A percentile compares a stretch with the other conserved stretches of the same genome.
These are phyloP conservation scores for Coemansia sp. DNA, from an alignment of 192 early-diverging fungal species.

Conservation along the genomic window DNA sequence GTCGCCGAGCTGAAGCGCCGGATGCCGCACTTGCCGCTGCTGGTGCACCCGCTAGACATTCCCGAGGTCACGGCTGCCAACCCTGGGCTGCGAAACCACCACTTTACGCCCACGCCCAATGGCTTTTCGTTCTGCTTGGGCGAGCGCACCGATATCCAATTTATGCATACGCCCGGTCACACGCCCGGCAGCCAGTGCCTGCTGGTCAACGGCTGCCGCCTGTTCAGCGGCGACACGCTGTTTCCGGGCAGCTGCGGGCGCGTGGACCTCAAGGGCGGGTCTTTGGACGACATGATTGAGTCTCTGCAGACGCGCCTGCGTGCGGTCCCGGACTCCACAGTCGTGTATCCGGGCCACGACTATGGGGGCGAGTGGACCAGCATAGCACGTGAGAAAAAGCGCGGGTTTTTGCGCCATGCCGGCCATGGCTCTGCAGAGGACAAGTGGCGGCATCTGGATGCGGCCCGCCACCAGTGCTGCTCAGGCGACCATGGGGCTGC, in stretches of 20 bases:
- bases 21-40: conserved; percentile 69
- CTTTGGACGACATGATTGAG: conserved; percentile 61
- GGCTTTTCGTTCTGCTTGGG: conserved; percentile 57
- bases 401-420: conserved; percentile 34
- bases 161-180: conserved; percentile 93
- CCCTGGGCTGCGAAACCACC: conserved; percentile 57
- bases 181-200: conserved; percentile 84
- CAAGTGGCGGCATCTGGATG: conserved; percentile 20
- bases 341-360: conserved; percentile 88
- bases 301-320: conserved; percentile 66
- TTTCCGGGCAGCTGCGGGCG: conserved; percentile 78
- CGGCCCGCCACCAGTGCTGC: conserved; percentile 8
- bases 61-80: conserved; percentile 65
- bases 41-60: conserved; percentile 76
- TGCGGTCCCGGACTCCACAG: conserved; percentile 58
- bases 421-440: conserved; percentile 28
- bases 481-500: not conserved
- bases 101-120: conserved; percentile 62
- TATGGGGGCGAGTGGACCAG: conserved; percentile 84
- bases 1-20: conserved; percentile 70
- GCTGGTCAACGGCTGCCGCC: conserved; percentile 66
- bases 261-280: conserved; percentile 77
- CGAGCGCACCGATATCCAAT: conserved; percentile 56
- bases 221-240: conserved; percentile 87
- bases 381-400: conserved; percentile 64